Base-by-base conservation (phyloP, 139 green algal species). In the Micractinium sp. region DNA sequence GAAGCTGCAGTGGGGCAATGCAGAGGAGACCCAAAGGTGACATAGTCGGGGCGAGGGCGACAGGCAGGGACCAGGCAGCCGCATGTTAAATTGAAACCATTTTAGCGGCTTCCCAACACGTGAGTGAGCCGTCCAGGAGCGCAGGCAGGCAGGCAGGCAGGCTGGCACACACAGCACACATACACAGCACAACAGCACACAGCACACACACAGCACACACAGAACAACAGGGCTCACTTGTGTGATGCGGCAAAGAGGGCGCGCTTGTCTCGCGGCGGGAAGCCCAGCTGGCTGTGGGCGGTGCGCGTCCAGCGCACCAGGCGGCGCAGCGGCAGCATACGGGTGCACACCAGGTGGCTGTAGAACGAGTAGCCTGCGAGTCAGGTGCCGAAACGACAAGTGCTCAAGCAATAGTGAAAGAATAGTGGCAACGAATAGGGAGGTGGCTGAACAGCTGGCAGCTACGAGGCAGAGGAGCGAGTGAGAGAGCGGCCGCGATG, bases 311-410 rank as follows among this genome's bases (percentile, higher is more conserved):
- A 92, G 63, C 63, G 85, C 31, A 91, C 22, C 36, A 91, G 12
- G 80, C 89, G 89, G 36, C 80, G 79, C 69, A 92, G 83, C 35
- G 89, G 85, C 47, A 92, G 89, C 76, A 92, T 87, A 47, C 89
- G 85, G 3, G 36, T 84, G 35, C 53, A 84, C 29, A 92, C 89
- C 18, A 91, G 35, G 86, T 92, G 89, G 36, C 18, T 69, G 66
- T 91, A 91, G 71, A 91, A 89, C n/a, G 15, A 29, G 38, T 91
- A 91, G 36, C 88, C n/a, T n/a, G n/a, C n/a, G n/a, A n/a, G n/a
- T n/a, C n/a, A n/a, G n/a, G n/a, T n/a, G n/a, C n/a, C n/a, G n/a
- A n/a, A n/a, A n/a, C n/a, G n/a, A n/a, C n/a, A n/a, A n/a, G n/a
- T n/a, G n/a, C n/a, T n/a, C n/a, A n/a, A n/a, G n/a, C n/a, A n/a